Base-by-base conservation (phyloP, 2,329 filamentous ascomycete genomes). In the Coniochaeta pulveracea region DNA sequence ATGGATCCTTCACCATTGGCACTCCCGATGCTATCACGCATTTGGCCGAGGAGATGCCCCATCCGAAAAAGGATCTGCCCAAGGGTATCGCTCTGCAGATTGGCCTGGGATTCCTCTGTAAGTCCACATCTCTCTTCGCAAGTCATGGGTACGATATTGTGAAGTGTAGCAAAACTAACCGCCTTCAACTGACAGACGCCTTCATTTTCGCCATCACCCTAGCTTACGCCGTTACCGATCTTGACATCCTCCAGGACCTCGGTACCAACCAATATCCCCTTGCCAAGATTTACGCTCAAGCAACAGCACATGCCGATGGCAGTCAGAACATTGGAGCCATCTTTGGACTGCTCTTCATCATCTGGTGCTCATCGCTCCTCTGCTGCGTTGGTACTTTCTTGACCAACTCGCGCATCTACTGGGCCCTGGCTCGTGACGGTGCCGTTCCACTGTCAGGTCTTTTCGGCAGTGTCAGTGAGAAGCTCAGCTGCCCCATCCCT, bases 1-100 rank as follows among this genome's bases (percentile, higher is more conserved):
- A 80, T 43, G 76, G 75, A 5, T 72, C 75, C 9, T 80, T 76
- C 47, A 73, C 72, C 14, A 70, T 81, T 17, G 76, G 76, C 12
- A 78, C 72, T 0, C 71, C 74, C 3, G 76, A 80, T 49, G 67
- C 70, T 35, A 71, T 77, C 12, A 69, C 65, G 7, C 75, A 79
- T 50, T 58, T 77, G 44, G 67, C 70, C 4, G 73, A 79, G 48
- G 72, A 78, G 49, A 66, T 76, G 14, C 71, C 56, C 1, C 49
- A 56, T 11, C 62, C 61, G 6, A 54, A 44, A 33, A 52, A 47
- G 35, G 67, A 72, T 40, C 52, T 71, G 4, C 71, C 71, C 10
- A 63, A 58, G 34, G 62, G 56, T 3, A 68, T 72, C 17, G 60
- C 59, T 12, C 55, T 71, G 4, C 61, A 70, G 37, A 53, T 72